Percentiles rank a stretch among this genome's conserved stretches.
phyloP scores from a whole-genome alignment of 768 basidiomycete species.

The Hemileccinum rubropunctum region DNA sequence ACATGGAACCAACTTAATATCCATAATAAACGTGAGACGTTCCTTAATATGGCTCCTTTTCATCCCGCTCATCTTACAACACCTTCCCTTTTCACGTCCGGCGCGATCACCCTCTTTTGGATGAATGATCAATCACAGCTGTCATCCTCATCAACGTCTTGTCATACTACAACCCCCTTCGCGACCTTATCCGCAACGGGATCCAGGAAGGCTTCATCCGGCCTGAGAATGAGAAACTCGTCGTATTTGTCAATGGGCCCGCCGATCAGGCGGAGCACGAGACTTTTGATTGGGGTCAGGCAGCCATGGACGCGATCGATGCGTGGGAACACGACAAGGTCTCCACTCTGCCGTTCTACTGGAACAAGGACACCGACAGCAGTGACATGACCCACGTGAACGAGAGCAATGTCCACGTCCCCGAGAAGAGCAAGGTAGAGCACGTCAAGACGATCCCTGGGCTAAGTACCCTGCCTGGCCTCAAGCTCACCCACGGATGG shows the following conservation, averaged over 20 bases:
- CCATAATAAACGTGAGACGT: constrained; percentile 70
- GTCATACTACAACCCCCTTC: constrained; percentile 81
- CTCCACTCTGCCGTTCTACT: constrained; percentile 42
- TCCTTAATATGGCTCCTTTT: neutral
- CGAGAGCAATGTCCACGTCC: neutral
- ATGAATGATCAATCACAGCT: constrained; percentile 41
- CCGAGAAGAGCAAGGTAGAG: constrained; percentile 15
- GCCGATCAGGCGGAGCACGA: constrained; percentile 48
- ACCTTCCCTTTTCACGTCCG: neutral
- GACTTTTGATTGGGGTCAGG: constrained; percentile 75
- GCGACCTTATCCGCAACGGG: constrained; percentile 64
- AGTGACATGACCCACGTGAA: constrained; percentile 22
- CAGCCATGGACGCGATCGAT: constrained; percentile 61
- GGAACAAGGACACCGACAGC: constrained; percentile 43
- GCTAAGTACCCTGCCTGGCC: constrained; percentile 17
- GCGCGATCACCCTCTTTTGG: neutral
- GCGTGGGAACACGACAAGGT: constrained; percentile 47
- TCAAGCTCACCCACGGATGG: constrained; percentile 28
- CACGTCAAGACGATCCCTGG: constrained; percentile 23
- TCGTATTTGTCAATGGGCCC: constrained; percentile 78
- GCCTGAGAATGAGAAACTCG: constrained; percentile 54
- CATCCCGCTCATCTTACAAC: neutral
- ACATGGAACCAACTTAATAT: constrained; percentile 95
- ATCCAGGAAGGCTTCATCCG: constrained; percentile 74
- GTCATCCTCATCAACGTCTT: constrained; percentile 86